Percentiles rank a stretch among this genome's conserved stretches.
Evolutionary conservation across 257 asterid species (phyloP).

Genomic region (Ophiorrhiza pumila): DNA sequence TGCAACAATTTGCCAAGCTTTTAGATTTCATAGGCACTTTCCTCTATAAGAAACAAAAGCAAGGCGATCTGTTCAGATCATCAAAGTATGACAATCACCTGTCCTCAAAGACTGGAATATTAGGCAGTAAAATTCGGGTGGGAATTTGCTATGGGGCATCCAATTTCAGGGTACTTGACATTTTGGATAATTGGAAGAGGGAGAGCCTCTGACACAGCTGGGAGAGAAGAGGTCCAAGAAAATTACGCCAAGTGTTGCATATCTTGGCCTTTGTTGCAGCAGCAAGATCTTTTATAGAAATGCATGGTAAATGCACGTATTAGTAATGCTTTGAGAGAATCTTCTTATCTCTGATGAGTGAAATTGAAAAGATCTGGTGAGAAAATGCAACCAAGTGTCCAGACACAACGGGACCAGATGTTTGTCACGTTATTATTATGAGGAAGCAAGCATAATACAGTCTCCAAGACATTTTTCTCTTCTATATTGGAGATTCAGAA

Average conservation of each 20-base stretch:
- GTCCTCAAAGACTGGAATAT: background rate
- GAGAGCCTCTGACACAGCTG: constrained; percentile 4
- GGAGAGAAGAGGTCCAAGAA: background rate
- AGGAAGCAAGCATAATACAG: background rate
- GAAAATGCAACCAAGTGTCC: background rate
- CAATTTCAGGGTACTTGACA: background rate
- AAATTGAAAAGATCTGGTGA: background rate
- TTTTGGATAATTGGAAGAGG: background rate
- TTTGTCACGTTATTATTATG: background rate
- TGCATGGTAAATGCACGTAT: background rate
- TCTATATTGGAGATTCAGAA: background rate
- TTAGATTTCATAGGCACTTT: background rate
- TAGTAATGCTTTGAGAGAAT: background rate
- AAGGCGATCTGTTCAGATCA: background rate
- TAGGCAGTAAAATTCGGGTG: background rate
- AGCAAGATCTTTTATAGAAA: background rate
- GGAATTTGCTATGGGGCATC: background rate
- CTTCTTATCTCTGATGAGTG: background rate
- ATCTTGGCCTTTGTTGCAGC: background rate
- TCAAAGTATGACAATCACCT: background rate
- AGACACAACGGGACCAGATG: background rate
- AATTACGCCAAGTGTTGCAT: background rate
- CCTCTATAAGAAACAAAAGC: background rate
- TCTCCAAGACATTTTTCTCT: background rate
- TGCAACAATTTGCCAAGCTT: background rate